Percentiles rank a stretch among this genome's conserved stretches.
phyloP scores from a whole-genome alignment of 2,329 filamentous ascomycete genomes.

The Pyrenophora teres region DNA sequence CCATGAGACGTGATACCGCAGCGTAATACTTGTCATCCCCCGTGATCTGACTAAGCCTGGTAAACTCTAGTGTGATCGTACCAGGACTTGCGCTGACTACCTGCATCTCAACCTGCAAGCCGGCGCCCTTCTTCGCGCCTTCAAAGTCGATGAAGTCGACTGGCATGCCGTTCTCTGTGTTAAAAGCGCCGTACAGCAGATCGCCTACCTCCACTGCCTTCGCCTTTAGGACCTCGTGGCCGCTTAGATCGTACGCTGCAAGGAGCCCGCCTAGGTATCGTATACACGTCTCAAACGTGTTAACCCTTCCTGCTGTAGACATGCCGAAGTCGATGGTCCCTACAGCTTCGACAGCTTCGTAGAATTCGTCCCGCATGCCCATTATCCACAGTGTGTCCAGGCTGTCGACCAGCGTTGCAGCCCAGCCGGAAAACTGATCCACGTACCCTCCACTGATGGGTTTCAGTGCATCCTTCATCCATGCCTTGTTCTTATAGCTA shows the following conservation, averaged over 20 bases:
- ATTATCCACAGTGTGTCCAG: slow-evolving; percentile 56
- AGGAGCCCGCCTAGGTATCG: slow-evolving; percentile 47
- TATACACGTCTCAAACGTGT: slow-evolving; percentile 58
- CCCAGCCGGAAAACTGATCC: slow-evolving; percentile 56
- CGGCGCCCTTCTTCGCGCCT: slow-evolving; percentile 34
- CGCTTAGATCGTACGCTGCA: slow-evolving; percentile 46
- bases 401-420: slow-evolving; percentile 53
- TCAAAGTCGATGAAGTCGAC: slow-evolving; percentile 51
- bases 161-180: slow-evolving; percentile 52
- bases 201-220: slow-evolving; percentile 47
- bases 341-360: slow-evolving; percentile 52
- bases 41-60: slow-evolving; percentile 45
- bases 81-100: slow-evolving; percentile 55
- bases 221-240: slow-evolving; percentile 39
- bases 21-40: slow-evolving; percentile 46
- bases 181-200: slow-evolving; percentile 55
- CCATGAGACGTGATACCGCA: slow-evolving; percentile 41
- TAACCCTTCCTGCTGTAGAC: slow-evolving; percentile 48
- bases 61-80: slow-evolving; percentile 50
- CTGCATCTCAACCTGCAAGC: slow-evolving; percentile 44
- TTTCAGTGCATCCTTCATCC: slow-evolving; percentile 54
- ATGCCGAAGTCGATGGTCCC: slow-evolving; percentile 52
- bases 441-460: slow-evolving; percentile 47
- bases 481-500: slow-evolving; percentile 52
- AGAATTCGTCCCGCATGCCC: slow-evolving; percentile 54